phyloP scores from a whole-genome alignment of 2,329 filamentous ascomycete species.

The Periconia macrospinosa region DNA sequence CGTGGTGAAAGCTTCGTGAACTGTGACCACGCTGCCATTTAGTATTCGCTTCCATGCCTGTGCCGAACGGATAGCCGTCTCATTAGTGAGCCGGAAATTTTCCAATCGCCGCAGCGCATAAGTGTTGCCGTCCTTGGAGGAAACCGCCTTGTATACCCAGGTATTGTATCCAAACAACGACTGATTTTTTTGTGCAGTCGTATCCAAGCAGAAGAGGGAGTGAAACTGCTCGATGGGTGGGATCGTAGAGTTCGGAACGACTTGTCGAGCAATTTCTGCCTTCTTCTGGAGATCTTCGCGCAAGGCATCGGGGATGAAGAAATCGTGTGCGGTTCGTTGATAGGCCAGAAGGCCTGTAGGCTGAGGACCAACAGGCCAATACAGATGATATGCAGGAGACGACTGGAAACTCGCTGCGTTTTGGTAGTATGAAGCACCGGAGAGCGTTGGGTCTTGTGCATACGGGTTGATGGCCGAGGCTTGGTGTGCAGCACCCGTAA shows the following conservation, averaged over 20 bases:
- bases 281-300: constrained; percentile 90
- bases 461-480: constrained; percentile 64
- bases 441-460: constrained; percentile 68
- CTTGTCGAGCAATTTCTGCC: constrained; percentile 80
- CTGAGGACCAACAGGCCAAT: constrained; percentile 83
- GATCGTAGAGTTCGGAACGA: constrained; percentile 76
- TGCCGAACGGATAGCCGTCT: constrained; percentile 81
- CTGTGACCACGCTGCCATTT: constrained; percentile 79
- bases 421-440: constrained; percentile 68
- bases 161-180: constrained; percentile 83
- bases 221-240: constrained; percentile 86
- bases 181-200: constrained; percentile 74
- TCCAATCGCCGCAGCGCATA: constrained; percentile 87
- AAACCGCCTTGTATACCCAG: constrained; percentile 94
- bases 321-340: constrained; percentile 84
- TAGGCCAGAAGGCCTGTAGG: constrained; percentile 80
- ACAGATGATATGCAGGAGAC: constrained; percentile 75
- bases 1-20: constrained; percentile 92
- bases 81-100: constrained; percentile 85
- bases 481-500: constrained; percentile 41
- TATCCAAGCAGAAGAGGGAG: constrained; percentile 87
- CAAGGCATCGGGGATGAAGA: constrained; percentile 85
- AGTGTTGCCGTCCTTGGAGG: constrained; percentile 82
- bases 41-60: constrained; percentile 87
- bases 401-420: constrained; percentile 58